A percentile compares a stretch with the other conserved stretches of the same genome.
Conservation (phyloP, 2,329 filamentous ascomycete genomes). For the Ceratocystis ficicola region DNA sequence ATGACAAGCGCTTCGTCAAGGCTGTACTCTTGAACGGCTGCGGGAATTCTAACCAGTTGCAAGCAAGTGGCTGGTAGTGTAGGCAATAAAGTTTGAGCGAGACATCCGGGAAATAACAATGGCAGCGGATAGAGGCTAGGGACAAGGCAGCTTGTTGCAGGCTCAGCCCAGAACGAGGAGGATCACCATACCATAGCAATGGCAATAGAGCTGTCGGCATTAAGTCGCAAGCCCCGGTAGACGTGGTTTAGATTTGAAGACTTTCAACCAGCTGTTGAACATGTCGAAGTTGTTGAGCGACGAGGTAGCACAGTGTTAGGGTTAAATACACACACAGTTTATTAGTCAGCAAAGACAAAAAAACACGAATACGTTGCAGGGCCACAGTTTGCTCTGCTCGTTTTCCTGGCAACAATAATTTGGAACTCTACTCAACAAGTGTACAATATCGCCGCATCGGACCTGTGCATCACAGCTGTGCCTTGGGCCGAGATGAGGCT, state of each 20-base stretch:
- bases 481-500: background rate
- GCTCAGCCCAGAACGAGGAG: no score
- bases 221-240: background rate
- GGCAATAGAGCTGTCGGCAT: background rate
- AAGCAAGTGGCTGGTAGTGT: no score
- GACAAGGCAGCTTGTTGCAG: no score
- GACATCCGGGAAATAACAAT: background rate
- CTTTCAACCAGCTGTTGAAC: background rate
- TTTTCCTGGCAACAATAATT: no score
- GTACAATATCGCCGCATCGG: background rate
- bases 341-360: background rate
- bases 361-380: no score
- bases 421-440: background rate
- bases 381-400: no score
- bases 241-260: background rate
- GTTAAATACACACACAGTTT: background rate
- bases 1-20: no score
- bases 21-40: no score
- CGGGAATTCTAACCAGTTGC: no score
- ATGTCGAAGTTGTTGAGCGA: conserved; percentile 6
- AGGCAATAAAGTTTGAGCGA: background rate
- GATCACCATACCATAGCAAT: no score
- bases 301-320: background rate
- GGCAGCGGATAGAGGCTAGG: background rate
- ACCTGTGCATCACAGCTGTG: background rate